A percentile compares a stretch with the other conserved stretches of the same genome.
Evolutionary conservation across 148 eudicot genomes (phyloP).

Genomic region (Chenopodium suecicum): DNA sequence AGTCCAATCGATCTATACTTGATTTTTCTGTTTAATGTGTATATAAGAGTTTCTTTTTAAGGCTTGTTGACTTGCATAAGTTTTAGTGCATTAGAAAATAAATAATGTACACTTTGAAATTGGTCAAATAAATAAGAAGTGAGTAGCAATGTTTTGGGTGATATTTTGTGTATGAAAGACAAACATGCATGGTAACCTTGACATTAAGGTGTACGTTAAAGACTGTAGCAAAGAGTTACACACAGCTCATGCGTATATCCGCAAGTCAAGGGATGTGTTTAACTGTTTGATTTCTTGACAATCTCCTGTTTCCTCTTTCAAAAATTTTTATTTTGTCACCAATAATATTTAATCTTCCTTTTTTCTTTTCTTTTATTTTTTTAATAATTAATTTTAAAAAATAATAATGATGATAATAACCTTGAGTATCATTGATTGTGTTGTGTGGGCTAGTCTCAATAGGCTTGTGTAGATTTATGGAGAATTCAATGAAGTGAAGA

Average conservation of each 20-base stretch:
- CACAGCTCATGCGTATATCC: slow-evolving; percentile 17
- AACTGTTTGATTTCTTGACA: slow-evolving; percentile 24
- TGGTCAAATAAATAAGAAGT: too few relatives aligned
- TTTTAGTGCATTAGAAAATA: too few relatives aligned
- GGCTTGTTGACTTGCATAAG: too few relatives aligned
- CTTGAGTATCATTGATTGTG: not conserved
- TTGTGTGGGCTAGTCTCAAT: not conserved
- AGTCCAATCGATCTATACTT: too few relatives aligned
- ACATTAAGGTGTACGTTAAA: not conserved
- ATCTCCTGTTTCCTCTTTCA: slow-evolving; percentile 11
- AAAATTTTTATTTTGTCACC: not conserved
- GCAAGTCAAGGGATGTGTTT: slow-evolving; percentile 19
- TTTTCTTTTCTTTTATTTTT: not conserved
- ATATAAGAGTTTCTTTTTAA: too few relatives aligned
- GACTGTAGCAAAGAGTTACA: not conserved
- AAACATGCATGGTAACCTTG: not conserved
- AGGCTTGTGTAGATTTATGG: not conserved
- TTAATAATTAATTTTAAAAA: not conserved
- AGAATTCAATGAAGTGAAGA: not conserved
- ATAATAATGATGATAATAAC: not conserved
- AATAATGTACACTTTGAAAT: too few relatives aligned
- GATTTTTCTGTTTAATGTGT: too few relatives aligned
- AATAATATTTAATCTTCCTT: not conserved
- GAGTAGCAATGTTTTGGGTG: too few relatives aligned
- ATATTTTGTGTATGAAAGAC: too few relatives aligned